Percentiles rank a stretch among this genome's conserved stretches.
Conservation (phyloP, 345 rosid species). For the Sonneratia alba region DNA sequence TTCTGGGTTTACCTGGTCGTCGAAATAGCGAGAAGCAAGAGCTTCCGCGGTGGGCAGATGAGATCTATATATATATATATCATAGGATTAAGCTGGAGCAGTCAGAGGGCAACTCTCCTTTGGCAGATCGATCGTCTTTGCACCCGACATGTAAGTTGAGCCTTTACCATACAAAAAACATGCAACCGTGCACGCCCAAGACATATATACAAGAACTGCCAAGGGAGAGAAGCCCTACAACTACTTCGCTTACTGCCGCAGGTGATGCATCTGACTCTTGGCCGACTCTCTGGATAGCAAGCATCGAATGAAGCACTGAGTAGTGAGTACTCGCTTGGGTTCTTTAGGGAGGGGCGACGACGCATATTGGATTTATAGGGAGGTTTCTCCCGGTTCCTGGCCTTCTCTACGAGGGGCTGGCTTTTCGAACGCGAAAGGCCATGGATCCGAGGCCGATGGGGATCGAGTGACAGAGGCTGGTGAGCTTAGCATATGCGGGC, state of each 20-base stretch:
- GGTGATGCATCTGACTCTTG: too few relatives aligned
- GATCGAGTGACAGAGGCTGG: not conserved
- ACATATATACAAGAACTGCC: conserved; percentile 34
- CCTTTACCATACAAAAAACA: too few relatives aligned
- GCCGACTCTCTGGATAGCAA: too few relatives aligned
- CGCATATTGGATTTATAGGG: not conserved
- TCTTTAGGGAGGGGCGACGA: not conserved
- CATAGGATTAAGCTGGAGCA: conserved; percentile 20
- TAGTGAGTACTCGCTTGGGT: not conserved
- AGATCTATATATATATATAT: too few relatives aligned
- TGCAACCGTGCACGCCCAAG: too few relatives aligned
- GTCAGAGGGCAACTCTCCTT: conserved; percentile 97
- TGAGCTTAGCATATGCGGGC: not conserved
- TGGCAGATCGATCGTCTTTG: conserved; percentile 32
- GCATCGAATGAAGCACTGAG: not conserved
- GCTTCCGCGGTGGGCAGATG: too few relatives aligned
- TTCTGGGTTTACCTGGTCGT: too few relatives aligned
- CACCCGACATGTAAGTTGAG: not conserved
- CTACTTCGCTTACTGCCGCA: conserved; percentile 38
- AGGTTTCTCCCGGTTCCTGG: not conserved
- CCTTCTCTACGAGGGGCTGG: not conserved
- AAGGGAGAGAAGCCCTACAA: conserved; percentile 52
- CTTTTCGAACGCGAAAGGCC: not conserved
- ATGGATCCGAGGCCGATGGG: not conserved
- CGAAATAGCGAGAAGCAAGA: too few relatives aligned